Percentiles rank a stretch among this genome's conserved stretches.
Evolutionary conservation across 306 rosid species (phyloP).

Genomic region (Inga oerstediana): DNA sequence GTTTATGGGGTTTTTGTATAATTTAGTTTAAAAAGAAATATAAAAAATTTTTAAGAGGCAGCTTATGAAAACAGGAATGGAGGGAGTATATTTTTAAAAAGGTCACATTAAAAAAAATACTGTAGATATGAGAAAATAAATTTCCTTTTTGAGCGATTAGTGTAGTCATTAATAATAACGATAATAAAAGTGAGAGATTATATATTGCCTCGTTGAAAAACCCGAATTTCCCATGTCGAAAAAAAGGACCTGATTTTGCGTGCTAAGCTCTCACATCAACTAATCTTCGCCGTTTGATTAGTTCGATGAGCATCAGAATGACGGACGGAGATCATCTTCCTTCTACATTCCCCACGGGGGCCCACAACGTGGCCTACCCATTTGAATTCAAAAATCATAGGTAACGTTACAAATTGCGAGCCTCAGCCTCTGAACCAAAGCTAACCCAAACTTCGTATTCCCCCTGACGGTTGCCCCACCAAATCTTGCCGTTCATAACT

Average conservation of each 20-base stretch:
- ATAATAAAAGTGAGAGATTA: too few relatives aligned
- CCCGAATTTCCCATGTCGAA: background rate
- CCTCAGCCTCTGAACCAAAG: slow-evolving; percentile 20
- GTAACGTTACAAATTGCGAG: slow-evolving; percentile 51
- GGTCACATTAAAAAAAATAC: too few relatives aligned
- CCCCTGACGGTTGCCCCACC: slow-evolving; percentile 7
- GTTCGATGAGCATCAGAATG: background rate
- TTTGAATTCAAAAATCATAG: slow-evolving; percentile 58
- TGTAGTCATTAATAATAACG: too few relatives aligned
- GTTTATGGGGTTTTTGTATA: too few relatives aligned
- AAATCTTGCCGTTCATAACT: slow-evolving; percentile 7
- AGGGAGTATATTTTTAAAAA: too few relatives aligned
- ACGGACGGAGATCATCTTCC: slow-evolving; percentile 6
- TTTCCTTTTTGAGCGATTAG: too few relatives aligned
- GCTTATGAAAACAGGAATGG: too few relatives aligned
- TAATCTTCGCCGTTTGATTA: background rate
- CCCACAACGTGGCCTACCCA: slow-evolving; percentile 37
- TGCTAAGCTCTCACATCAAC: background rate
- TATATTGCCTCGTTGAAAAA: too few relatives aligned
- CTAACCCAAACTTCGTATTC: background rate
- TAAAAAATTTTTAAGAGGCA: too few relatives aligned
- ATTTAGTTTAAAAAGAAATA: too few relatives aligned
- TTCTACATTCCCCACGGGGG: background rate
- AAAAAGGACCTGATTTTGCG: background rate
- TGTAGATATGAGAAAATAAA: too few relatives aligned